Conservation (phyloP, 768 basidiomycete genomes). For the Termitomyces sp. region DNA sequence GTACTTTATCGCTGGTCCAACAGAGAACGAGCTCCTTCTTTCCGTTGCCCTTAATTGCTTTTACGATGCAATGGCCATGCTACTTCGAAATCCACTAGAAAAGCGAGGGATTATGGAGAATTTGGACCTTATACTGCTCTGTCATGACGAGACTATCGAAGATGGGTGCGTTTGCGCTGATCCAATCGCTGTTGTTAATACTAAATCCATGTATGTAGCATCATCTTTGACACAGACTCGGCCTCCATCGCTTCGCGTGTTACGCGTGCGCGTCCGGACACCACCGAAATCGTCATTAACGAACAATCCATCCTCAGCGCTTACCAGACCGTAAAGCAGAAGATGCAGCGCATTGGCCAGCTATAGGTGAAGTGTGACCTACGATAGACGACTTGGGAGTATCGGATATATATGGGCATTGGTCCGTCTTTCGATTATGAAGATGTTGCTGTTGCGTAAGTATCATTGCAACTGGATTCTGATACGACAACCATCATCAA, state of each 20-base stretch:
- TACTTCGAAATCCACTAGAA: slow-evolving; percentile 90
- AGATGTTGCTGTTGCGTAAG: not conserved
- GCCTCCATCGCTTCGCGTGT: slow-evolving; percentile 95
- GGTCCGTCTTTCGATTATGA: not conserved
- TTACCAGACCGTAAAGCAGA: slow-evolving; percentile 84
- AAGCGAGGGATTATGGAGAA: slow-evolving; percentile 94
- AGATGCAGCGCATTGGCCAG: slow-evolving; percentile 77
- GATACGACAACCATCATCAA: not conserved
- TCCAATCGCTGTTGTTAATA: not conserved
- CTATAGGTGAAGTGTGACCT: slow-evolving; percentile 22
- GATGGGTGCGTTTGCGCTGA: slow-evolving; percentile 66
- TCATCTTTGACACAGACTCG: slow-evolving; percentile 95
- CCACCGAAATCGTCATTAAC: slow-evolving; percentile 96
- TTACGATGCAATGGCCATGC: slow-evolving; percentile 77
- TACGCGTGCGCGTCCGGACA: slow-evolving; percentile 86
- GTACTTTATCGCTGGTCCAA: slow-evolving; percentile 83
- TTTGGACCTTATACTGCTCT: slow-evolving; percentile 85
- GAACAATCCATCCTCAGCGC: slow-evolving; percentile 95
- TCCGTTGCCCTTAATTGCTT: slow-evolving; percentile 79
- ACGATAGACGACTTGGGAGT: not conserved
- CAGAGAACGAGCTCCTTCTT: slow-evolving; percentile 96
- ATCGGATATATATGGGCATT: not conserved
- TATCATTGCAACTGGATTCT: not conserved
- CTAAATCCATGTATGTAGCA: slow-evolving; percentile 37
- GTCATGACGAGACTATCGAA: slow-evolving; percentile 95